phyloP scores from a whole-genome alignment of 2,329 filamentous ascomycete genomes.

The Neofusicoccum laricinum region DNA sequence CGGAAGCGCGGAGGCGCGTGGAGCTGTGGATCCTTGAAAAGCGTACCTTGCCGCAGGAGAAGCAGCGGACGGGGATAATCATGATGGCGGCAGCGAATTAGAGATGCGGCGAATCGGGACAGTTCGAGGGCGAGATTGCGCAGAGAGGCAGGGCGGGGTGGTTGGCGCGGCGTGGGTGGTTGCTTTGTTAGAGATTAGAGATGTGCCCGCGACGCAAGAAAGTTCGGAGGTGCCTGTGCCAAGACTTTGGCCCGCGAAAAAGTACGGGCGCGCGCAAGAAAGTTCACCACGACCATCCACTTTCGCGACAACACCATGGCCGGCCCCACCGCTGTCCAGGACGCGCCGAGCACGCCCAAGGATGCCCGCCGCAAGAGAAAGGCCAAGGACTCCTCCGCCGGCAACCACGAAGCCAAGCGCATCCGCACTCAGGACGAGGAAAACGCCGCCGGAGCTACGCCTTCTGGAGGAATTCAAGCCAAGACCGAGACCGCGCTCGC shows the following conservation, averaged over 20 bases:
- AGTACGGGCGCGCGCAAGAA: not conserved
- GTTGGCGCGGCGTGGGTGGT: constrained; percentile 22
- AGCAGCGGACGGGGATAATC: constrained; percentile 99
- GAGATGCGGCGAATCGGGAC: constrained; percentile 20
- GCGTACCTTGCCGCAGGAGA: constrained; percentile 95
- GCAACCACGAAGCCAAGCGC: constrained; percentile 15
- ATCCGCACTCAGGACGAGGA: constrained; percentile 13
- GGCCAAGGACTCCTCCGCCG: constrained; percentile 7
- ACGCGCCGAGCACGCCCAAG: not conserved
- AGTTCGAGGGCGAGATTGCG: not conserved
- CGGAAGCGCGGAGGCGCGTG: constrained; percentile 11
- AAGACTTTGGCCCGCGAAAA: constrained; percentile 4
- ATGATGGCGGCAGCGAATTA: constrained; percentile 55
- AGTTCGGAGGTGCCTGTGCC: constrained; percentile 13
- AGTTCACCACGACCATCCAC: constrained; percentile 3
- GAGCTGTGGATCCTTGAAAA: not conserved
- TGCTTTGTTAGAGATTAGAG: not conserved
- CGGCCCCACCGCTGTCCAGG: not conserved
- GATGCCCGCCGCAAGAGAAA: constrained; percentile 11
- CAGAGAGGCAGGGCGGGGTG: constrained; percentile 14
- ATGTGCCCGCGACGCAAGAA: constrained; percentile 1
- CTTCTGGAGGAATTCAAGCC: not conserved
- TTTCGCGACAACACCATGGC: constrained; percentile 14
- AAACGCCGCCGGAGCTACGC: not conserved
- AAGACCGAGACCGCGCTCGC: not conserved